Conservation (phyloP, 805 yeast genomes). For the Myxozyma kluyveri region DNA sequence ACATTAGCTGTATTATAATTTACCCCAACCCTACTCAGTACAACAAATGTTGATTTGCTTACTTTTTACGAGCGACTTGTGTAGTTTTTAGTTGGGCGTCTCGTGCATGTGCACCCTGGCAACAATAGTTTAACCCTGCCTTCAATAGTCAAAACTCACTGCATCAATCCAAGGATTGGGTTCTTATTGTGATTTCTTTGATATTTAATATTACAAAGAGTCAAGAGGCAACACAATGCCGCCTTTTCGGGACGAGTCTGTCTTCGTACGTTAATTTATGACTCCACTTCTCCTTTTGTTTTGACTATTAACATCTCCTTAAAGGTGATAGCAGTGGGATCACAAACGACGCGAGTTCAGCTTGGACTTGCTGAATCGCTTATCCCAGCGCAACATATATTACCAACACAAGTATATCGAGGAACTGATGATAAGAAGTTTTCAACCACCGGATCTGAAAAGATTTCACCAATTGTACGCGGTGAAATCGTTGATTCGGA, state of each 20-base stretch:
- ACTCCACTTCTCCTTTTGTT: background rate
- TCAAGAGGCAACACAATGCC: slow-evolving; percentile 34
- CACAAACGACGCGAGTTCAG: slow-evolving; percentile 67
- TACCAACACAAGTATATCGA: slow-evolving; percentile 74
- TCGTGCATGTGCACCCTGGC: too few relatives aligned
- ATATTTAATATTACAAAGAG: too few relatives aligned
- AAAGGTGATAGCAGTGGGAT: slow-evolving; percentile 73
- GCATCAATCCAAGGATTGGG: too few relatives aligned
- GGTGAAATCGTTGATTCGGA: slow-evolving; percentile 65
- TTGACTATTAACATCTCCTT: background rate
- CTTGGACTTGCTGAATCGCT: slow-evolving; percentile 74
- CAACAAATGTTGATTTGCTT: too few relatives aligned
- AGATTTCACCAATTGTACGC: slow-evolving; percentile 59
- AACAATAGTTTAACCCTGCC: too few relatives aligned
- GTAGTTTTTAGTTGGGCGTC: too few relatives aligned
- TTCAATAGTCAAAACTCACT: too few relatives aligned
- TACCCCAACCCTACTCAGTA: too few relatives aligned
- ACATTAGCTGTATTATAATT: too few relatives aligned
- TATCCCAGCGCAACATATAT: slow-evolving; percentile 67
- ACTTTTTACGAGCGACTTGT: too few relatives aligned
- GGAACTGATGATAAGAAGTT: slow-evolving; percentile 41
- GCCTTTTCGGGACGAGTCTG: slow-evolving; percentile 41
- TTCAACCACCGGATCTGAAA: slow-evolving; percentile 43
- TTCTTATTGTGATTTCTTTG: too few relatives aligned
- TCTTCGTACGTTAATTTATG: slow-evolving; percentile 35